phyloP scores from a whole-genome alignment of 768 basidiomycete species.

The Leccinum subgranulosum region DNA sequence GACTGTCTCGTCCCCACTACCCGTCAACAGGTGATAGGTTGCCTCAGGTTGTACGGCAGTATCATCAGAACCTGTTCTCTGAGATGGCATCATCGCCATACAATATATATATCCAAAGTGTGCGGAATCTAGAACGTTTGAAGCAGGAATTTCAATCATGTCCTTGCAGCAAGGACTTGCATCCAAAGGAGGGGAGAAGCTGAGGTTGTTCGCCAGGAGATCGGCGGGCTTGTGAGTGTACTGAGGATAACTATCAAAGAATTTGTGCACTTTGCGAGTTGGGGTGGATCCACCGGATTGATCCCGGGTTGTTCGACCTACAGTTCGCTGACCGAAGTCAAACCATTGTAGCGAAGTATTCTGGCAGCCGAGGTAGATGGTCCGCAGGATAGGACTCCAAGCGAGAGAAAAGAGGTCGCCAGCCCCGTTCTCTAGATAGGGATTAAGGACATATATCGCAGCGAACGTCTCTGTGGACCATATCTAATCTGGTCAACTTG shows the following conservation, averaged over 20 bases:
- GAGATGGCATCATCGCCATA: constrained; percentile 51
- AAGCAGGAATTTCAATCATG: constrained; percentile 53
- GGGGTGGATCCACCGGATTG: constrained; percentile 35
- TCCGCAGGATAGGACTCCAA: constrained; percentile 67
- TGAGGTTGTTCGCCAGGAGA: constrained; percentile 58
- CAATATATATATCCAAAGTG: constrained; percentile 96
- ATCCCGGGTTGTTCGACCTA: constrained; percentile 1
- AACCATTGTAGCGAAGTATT: constrained; percentile 94
- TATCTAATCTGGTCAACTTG: constrained; percentile 45
- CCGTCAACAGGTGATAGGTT: constrained; percentile 64
- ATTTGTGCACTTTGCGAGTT: constrained; percentile 69
- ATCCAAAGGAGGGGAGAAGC: constrained; percentile 31
- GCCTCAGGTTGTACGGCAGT: constrained; percentile 18
- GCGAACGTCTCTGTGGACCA: constrained; percentile 74
- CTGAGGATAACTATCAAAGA: constrained; percentile 88
- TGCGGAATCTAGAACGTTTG: constrained; percentile 80
- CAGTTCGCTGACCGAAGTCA: constrained; percentile 42
- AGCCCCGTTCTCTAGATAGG: constrained; percentile 75
- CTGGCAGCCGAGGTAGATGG: constrained; percentile 86
- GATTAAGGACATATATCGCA: constrained; percentile 69
- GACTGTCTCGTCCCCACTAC: constrained; percentile 88
- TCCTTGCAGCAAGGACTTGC: constrained; percentile 23
- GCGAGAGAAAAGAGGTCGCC: constrained; percentile 86
- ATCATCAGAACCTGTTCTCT: constrained; percentile 37
- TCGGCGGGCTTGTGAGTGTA: constrained; percentile 68